phyloP scores from a whole-genome alignment of 768 basidiomycete species.

The Suillus tomentosus region DNA sequence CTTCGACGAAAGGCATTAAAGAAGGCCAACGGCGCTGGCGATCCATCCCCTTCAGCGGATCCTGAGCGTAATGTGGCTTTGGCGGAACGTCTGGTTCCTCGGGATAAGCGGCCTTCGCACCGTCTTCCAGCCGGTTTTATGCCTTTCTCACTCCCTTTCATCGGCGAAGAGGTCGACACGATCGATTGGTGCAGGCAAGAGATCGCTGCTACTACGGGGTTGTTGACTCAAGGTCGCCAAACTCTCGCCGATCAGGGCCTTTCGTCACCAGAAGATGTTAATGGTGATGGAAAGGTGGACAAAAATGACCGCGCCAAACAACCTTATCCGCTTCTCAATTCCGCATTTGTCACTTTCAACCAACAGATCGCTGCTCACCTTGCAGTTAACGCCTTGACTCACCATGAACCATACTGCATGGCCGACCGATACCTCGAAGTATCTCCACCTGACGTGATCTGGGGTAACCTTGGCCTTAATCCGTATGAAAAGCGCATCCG shows the following conservation, averaged over 20 bases:
- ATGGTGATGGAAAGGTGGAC: constrained; percentile 15
- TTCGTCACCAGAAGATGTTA: constrained; percentile 27
- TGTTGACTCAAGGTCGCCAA: constrained; percentile 54
- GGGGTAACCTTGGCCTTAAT: constrained; percentile 87
- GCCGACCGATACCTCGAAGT: constrained; percentile 75
- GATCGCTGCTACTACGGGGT: constrained; percentile 55
- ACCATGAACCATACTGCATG: constrained; percentile 88
- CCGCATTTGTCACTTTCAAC: constrained; percentile 90
- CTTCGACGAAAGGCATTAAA: constrained; percentile 58
- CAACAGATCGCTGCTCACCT: constrained; percentile 92
- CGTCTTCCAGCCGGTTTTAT: constrained; percentile 58
- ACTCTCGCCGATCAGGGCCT: constrained; percentile 21
- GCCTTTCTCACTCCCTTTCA: constrained; percentile 60
- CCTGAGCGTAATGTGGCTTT: constrained; percentile 35
- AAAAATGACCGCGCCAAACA: constrained; percentile 20
- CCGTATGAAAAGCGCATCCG: constrained; percentile 83
- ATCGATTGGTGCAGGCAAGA: constrained; percentile 88
- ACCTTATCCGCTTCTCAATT: constrained; percentile 61
- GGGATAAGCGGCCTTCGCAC: constrained; percentile 75
- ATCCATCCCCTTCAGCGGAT: constrained; percentile 29
- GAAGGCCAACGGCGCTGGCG: constrained; percentile 36
- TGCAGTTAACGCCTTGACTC: constrained; percentile 70
- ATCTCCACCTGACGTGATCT: constrained; percentile 87
- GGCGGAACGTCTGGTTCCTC: constrained; percentile 63
- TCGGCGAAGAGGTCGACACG: constrained; percentile 89